Base-by-base conservation (phyloP, 1,284 basidiomycete genomes). In the Cryptococcus hybrid region DNA sequence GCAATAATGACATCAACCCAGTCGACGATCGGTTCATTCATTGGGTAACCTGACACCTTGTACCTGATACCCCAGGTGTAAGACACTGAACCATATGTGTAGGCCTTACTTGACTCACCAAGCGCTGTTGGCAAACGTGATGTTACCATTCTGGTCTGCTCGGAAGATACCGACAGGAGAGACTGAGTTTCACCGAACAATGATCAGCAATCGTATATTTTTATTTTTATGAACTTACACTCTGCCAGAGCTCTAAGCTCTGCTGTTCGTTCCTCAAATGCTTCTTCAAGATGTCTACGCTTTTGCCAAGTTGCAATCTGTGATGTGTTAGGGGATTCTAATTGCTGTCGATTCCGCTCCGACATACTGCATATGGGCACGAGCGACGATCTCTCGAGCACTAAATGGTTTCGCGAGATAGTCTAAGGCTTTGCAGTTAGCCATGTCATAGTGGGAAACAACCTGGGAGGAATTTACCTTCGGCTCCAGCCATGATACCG, bases 341-440 rank as follows among this genome's bases (percentile, higher is more conserved):
- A 11, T 49, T 36, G 35, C 12, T 51, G 38, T n/a, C 13, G 38
- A 4, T 6, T 35, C 37, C 15, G 11, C 8, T 35, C 11, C 18
- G 35, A 61, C 64, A 47, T 40, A 64, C 60, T 74, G 67, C 64
- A 68, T 62, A 57, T 73, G 62, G 34, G 71, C 73, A 3, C 80
- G 69, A 8, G 80, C 80, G n/a, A 81, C 64, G 36, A 81, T 64
- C 58, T 81, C 80, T 36, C 75, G 61, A 0, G 72, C 67, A 24
- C 71, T 73, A 67, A 76, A 77, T 1, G 77, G 75, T 54, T 76
- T 77, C 1, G 63, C 64, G 8, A 77, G 62, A 46, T 74, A 73
- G 47, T 78, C 75, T 46, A 7, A 5, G 3, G 3, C 11, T 2
- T 30, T 30, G 30, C 30, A 30, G 2, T 30, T 30, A 30, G 30